A percentile compares a stretch with the other conserved stretches of the same genome.
Conservation (phyloP, 2,329 filamentous ascomycete species). For the Sarocladiaceae sp. region DNA sequence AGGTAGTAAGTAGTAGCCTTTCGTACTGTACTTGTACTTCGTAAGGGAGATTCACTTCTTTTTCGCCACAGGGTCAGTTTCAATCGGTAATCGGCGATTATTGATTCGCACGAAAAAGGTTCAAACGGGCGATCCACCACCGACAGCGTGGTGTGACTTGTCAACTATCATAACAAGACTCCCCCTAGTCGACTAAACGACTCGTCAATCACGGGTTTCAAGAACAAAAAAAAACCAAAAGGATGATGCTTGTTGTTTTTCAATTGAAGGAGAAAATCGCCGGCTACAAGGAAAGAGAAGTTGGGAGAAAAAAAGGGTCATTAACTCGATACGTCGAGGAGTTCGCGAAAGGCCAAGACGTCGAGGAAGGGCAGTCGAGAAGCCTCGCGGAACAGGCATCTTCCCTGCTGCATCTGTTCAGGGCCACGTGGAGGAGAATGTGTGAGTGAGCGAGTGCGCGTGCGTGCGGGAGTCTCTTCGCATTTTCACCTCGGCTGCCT, state of each 20-base stretch:
- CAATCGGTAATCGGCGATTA: no score
- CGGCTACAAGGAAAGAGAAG: background rate
- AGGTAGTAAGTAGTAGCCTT: background rate
- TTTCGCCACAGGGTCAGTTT: no score
- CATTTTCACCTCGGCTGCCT: no score
- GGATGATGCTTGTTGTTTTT: background rate
- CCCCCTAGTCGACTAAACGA: no score
- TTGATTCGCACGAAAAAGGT: no score
- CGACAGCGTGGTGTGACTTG: no score
- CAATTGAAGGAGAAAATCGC: background rate
- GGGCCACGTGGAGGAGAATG: slow-evolving; percentile 6
- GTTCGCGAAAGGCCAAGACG: background rate
- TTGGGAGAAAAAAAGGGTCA: background rate
- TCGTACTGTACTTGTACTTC: no score
- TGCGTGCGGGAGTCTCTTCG: background rate
- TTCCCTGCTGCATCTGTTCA: slow-evolving; percentile 1
- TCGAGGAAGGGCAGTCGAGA: background rate
- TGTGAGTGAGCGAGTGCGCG: background rate
- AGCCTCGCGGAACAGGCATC: background rate
- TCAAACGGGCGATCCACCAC: no score
- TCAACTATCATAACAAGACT: no score
- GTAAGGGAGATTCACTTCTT: no score
- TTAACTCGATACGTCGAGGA: slow-evolving; percentile 4
- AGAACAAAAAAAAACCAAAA: background rate
- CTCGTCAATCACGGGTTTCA: background rate